Percentiles rank a stretch among this genome's conserved stretches.
Evolutionary conservation across 768 basidiomycete species (phyloP).

Genomic region (Xanthoconium purpureum): DNA sequence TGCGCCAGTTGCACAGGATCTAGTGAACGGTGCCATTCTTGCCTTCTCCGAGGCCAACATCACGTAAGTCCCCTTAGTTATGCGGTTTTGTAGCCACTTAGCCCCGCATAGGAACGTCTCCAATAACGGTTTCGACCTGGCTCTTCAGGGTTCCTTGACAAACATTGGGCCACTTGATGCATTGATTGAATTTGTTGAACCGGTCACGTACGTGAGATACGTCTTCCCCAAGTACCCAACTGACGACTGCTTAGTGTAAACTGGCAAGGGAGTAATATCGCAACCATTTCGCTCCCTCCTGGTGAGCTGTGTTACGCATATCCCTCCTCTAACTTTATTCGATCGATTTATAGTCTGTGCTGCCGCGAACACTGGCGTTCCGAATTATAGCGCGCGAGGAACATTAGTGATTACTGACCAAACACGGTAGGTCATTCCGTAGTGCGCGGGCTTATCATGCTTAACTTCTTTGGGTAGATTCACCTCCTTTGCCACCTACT

Average conservation of each 20-base stretch:
- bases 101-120: constrained; percentile 49
- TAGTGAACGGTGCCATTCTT: constrained; percentile 56
- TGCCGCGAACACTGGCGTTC: constrained; percentile 63
- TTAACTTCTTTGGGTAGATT: constrained; percentile 39
- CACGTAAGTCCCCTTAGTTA: constrained; percentile 34
- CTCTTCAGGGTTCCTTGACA: constrained; percentile 57
- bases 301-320: constrained; percentile 32
- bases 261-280: constrained; percentile 64
- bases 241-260: constrained; percentile 41
- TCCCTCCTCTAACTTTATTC: background rate
- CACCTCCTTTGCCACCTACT: constrained; percentile 60
- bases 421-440: constrained; percentile 36
- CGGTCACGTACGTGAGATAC: constrained; percentile 46
- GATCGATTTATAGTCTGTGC: constrained; percentile 50
- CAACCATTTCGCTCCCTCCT: constrained; percentile 58
- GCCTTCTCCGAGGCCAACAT: constrained; percentile 59
- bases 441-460: background rate
- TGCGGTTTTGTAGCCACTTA: constrained; percentile 47
- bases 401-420: constrained; percentile 55
- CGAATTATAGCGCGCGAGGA: constrained; percentile 54
- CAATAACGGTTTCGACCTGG: constrained; percentile 60
- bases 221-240: background rate
- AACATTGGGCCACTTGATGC: constrained; percentile 69
- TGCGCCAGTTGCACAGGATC: constrained; percentile 59
- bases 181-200: constrained; percentile 60